phyloP scores from a whole-genome alignment of 352 stramenopile species.

The Phytophthora idaei region DNA sequence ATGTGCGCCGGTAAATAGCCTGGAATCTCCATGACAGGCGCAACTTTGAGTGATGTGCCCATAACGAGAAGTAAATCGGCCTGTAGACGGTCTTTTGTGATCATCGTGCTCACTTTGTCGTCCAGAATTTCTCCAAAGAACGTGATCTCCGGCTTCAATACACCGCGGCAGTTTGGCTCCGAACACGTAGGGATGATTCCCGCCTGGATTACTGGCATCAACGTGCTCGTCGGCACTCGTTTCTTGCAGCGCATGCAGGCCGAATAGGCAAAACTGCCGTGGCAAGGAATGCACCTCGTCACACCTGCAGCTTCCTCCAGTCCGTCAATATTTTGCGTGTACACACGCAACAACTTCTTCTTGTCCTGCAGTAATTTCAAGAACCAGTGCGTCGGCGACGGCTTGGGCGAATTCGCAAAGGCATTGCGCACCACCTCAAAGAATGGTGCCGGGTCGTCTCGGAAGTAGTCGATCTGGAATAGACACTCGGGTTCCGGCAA shows the following conservation, averaged over 20 bases:
- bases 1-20: conserved; percentile 83
- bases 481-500: conserved; percentile 96
- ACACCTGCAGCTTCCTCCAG: conserved; percentile 93
- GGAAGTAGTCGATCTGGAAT: conserved; percentile 99
- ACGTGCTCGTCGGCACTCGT: conserved; percentile 46
- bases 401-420: conserved; percentile 73
- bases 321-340: conserved; percentile 99
- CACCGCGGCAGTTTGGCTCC: conserved; percentile 80
- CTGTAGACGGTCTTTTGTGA: conserved; percentile 73
- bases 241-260: conserved; percentile 91
- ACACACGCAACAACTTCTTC: conserved; percentile 92
- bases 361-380: conserved; percentile 92
- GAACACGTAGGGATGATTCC: conserved; percentile 77
- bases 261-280: conserved; percentile 93
- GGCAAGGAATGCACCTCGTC: conserved; percentile 93
- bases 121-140: conserved; percentile 97
- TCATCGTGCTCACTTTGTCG: conserved; percentile 84
- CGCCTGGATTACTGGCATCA: conserved; percentile 80
- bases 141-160: conserved; percentile 97
- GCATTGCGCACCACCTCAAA: conserved; percentile 93
- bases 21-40: conserved; percentile 92
- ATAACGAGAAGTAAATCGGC: conserved; percentile 98
- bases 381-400: conserved; percentile 96
- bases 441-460: conserved; percentile 95
- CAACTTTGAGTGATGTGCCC: conserved; percentile 97